These are phyloP conservation scores for Takashimella koratensis DNA, from an alignment of 1,284 basidiomycete genomes.

Conservation along the genomic window DNA sequence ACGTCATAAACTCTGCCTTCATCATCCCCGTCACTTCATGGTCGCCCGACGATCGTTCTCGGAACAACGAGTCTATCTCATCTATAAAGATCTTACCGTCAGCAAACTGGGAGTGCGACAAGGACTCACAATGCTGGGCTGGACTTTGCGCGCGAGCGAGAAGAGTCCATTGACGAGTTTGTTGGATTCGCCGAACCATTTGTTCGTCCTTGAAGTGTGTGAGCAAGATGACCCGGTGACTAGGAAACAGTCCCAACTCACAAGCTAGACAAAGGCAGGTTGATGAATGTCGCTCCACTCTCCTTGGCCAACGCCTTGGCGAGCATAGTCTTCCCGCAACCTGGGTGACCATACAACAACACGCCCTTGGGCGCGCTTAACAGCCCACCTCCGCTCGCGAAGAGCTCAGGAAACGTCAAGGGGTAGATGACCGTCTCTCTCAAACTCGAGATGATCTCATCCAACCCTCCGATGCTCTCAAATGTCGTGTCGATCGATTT, in stretches of 20 bases:
- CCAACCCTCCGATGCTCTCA: slow-evolving; percentile 77
- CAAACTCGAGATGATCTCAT: slow-evolving; percentile 83
- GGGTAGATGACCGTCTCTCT: slow-evolving; percentile 97
- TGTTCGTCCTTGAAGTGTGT: slow-evolving; percentile 56
- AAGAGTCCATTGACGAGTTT: slow-evolving; percentile 89
- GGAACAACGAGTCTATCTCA: slow-evolving; percentile 82
- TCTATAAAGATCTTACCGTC: slow-evolving; percentile 64
- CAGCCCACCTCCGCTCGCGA: slow-evolving; percentile 64
- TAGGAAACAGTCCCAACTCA: slow-evolving; percentile 49
- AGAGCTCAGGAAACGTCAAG: slow-evolving; percentile 85
- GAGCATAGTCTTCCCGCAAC: slow-evolving; percentile 92
- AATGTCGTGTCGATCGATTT: slow-evolving; percentile 54
- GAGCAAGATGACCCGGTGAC: background rate
- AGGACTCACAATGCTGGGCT: slow-evolving; percentile 60
- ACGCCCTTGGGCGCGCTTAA: slow-evolving; percentile 62
- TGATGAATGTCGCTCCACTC: slow-evolving; percentile 94
- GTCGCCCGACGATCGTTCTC: slow-evolving; percentile 79
- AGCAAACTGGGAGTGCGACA: background rate
- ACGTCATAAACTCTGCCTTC: slow-evolving; percentile 99
- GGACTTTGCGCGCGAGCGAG: slow-evolving; percentile 67
- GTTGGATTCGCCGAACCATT: slow-evolving; percentile 98
- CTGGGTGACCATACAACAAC: slow-evolving; percentile 83
- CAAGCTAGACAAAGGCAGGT: slow-evolving; percentile 63
- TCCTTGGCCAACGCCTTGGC: slow-evolving; percentile 95
- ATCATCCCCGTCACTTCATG: slow-evolving; percentile 99